Base-by-base conservation (phyloP, 106 monocot species). In the Triglochin maritima region DNA sequence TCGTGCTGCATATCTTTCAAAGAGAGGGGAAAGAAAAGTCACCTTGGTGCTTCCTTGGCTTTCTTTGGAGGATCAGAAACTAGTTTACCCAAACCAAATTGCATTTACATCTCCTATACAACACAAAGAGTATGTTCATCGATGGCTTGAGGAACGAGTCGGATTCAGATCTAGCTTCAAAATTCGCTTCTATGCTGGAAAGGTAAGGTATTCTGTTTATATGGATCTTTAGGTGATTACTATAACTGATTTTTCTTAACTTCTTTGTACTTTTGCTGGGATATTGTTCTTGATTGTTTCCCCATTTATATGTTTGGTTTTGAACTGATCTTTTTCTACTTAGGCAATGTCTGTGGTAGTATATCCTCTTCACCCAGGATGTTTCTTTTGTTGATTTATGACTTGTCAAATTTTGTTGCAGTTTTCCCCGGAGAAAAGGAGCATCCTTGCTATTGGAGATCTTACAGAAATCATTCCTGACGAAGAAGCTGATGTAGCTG, bases 381-480 rank as follows among this genome's bases (percentile, higher is more conserved):
- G 29, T 29, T 0, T 29, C 29, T 29, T 29, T 29, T 29, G 1
- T 29, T 29, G 29, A 29, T 29, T 29, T 29, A 29, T 29, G 29
- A 29, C 29, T 29, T 29, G 29, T 29, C 29, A 29, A 49, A 14
- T 55, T 46, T 17, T 13, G 69, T 74, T 69, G 13, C 71, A 94
- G 94, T 95, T 95, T 76, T 87, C 85, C 29, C 70, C 49, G 65
- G 87, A 95, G 3, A 83, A 68, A 74, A 83, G 87, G 77, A 95
- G 90, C 76, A 95, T 95, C 69, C 67, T 95, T 57, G 83, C 94
- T 56, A 74, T 87, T 52, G 94, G 94, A 55, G 94, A 95, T 79
- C 79, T 95, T 64, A 87, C 94, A 66, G 81, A 81, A 66, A 53
- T 64, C 49, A 83, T 95, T 80, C 70, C 82, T 48, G 83, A 95